Base-by-base conservation (phyloP, 495 filamentous ascomycete species). In the Penicillium desertorum region DNA sequence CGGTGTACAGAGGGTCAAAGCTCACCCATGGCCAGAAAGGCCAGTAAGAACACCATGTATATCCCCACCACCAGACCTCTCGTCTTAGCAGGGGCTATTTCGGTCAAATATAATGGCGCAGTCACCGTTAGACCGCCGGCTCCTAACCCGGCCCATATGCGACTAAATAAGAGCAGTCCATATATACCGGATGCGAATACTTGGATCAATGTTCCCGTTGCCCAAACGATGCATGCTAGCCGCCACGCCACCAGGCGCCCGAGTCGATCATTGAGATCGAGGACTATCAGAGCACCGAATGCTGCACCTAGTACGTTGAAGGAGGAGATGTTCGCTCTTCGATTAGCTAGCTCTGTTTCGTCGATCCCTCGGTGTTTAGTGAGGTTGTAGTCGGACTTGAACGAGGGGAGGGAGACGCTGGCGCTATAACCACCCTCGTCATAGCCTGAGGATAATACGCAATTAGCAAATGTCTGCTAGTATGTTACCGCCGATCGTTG, bases 51-150 rank as follows among this genome's bases (percentile, higher is more conserved):
- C n/a, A 86, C 80, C 64, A 79, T 77, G 48, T 76, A 77, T 16
- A 78, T 56, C 43, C 79, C 76, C 30, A 82, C 78, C 1, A 79
- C 71, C 29, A 80, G 67, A 25, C 80, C 80, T 49, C 80, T 69
- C 12, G 79, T 77, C 23, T 69, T 66, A 17, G 72, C 64, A 3
- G 79, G 79, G 11, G 79, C 78, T 52, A 83, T 78, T 55, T 83
- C 80, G 9, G 78, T 78, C 37, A 82, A 61, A 61, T 82, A 83
- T 51, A 82, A 56, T 1, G 80, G 80, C 2, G 76, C 69, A 10
- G 71, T 69, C 14, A 81, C 80, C 9, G 80, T 81, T 53, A 80
- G 66, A 5, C 70, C 68, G 25, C 79, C 80, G 14, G 80, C 74
- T 4, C 79, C 79, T 20, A 83, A 64, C 0, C 78, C 79, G 48